Conservation (phyloP, 306 rosid genomes). For the Cucumis melo region DNA sequence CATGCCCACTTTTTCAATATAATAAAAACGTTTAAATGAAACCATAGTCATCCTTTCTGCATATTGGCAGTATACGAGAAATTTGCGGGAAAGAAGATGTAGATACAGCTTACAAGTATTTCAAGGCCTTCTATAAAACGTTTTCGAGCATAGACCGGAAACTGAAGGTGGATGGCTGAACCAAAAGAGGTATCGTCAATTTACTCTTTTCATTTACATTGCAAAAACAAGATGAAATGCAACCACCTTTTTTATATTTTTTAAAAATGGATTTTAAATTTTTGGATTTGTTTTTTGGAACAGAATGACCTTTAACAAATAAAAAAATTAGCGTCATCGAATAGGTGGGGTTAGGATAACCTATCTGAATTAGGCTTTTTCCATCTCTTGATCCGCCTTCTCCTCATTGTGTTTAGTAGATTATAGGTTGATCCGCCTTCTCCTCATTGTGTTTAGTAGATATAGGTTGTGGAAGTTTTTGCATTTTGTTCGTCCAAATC, state of each 20-base stretch:
- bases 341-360: too few relatives aligned
- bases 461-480: too few relatives aligned
- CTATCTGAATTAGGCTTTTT: too few relatives aligned
- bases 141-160: slow-evolving; percentile 68
- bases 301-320: too few relatives aligned
- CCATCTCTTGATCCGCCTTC: too few relatives aligned
- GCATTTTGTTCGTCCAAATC: too few relatives aligned
- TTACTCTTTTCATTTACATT: not conserved
- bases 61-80: slow-evolving; percentile 67
- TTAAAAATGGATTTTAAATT: too few relatives aligned
- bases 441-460: too few relatives aligned
- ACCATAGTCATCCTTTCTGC: not conserved
- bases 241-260: not conserved
- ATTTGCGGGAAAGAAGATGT: slow-evolving; percentile 88
- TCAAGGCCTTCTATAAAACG: slow-evolving; percentile 70
- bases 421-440: too few relatives aligned
- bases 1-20: not conserved
- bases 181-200: not conserved
- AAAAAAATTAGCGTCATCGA: too few relatives aligned
- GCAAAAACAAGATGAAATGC: not conserved
- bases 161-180: slow-evolving; percentile 48
- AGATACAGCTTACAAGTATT: slow-evolving; percentile 80
- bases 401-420: too few relatives aligned
- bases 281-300: too few relatives aligned
- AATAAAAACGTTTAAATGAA: not conserved